phyloP scores from a whole-genome alignment of 768 basidiomycete genomes.

The Russula lepida region DNA sequence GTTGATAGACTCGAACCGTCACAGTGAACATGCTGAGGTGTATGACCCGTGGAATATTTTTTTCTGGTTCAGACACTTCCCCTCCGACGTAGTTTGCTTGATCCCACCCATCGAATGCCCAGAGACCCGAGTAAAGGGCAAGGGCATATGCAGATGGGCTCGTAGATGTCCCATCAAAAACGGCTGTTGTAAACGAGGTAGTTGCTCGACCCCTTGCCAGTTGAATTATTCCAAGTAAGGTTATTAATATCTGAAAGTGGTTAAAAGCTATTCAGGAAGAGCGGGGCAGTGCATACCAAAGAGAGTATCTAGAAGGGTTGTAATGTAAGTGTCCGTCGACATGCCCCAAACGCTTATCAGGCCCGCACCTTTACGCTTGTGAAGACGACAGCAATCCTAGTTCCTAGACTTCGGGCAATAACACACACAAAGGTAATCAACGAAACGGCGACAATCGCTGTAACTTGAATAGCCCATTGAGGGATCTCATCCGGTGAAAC shows the following conservation, averaged over 20 bases:
- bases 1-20: conserved; percentile 39
- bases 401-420: conserved; percentile 66
- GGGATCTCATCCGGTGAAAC: conserved; percentile 74
- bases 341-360: too few species aligned
- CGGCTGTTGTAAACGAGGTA: conserved; percentile 52
- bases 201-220: conserved; percentile 64
- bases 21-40: conserved; percentile 87
- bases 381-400: conserved; percentile 78
- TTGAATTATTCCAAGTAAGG: conserved; percentile 71
- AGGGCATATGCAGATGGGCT: conserved; percentile 84
- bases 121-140: conserved; percentile 91
- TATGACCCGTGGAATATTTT: conserved; percentile 82
- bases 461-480: conserved; percentile 86
- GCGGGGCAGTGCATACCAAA: conserved; percentile 39
- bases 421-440: conserved; percentile 73
- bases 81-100: conserved; percentile 87
- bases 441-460: conserved; percentile 64
- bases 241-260: conserved; percentile 52
- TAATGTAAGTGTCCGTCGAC: not conserved
- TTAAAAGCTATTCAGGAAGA: not conserved
- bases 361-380: conserved; percentile 74
- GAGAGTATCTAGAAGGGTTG: conserved; percentile 44
- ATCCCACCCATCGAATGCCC: conserved; percentile 98
- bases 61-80: conserved; percentile 73
- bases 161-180: conserved; percentile 64